Conservation (phyloP, 192 early-diverging fungal genomes). For the Backusella sp. region DNA sequence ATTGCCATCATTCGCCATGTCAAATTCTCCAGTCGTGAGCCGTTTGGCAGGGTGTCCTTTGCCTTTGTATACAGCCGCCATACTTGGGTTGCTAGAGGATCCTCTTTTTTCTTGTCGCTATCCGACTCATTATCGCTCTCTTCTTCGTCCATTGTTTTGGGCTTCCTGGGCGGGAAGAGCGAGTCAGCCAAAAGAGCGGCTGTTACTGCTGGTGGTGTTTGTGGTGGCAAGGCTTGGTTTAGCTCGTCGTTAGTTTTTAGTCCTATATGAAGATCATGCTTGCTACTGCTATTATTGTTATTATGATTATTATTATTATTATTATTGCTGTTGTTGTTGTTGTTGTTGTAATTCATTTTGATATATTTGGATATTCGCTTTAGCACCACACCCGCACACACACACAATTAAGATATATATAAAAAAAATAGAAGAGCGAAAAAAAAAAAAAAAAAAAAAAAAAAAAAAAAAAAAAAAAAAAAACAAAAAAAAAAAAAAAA, state of each 20-base stretch:
- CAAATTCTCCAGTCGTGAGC: slow-evolving; percentile 78
- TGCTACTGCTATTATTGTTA: no score
- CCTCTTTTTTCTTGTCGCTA: slow-evolving; percentile 41
- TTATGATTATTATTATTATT: no score
- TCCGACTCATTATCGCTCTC: slow-evolving; percentile 21
- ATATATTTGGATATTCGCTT: not conserved
- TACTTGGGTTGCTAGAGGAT: slow-evolving; percentile 55
- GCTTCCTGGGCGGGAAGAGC: slow-evolving; percentile 36
- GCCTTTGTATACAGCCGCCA: slow-evolving; percentile 83
- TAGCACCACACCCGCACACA: not conserved
- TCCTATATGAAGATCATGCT: not conserved
- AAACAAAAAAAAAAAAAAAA: not conserved
- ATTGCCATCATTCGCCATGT: slow-evolving; percentile 85
- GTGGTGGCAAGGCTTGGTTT: not conserved
- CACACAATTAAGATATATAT: not conserved
- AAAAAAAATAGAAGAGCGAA: no score
- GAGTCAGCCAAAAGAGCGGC: slow-evolving; percentile 35
- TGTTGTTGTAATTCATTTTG: not conserved
- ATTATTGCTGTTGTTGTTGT: no score
- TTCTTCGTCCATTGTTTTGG: not conserved
- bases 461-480: not conserved
- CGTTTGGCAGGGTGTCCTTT: slow-evolving; percentile 75
- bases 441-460: not conserved
- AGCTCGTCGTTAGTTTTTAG: not conserved
- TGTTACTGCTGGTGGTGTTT: slow-evolving; percentile 31